Evolutionary conservation across 2,329 filamentous ascomycete genomes (phyloP).

Genomic region (Tolypocladium pustulatum): DNA sequence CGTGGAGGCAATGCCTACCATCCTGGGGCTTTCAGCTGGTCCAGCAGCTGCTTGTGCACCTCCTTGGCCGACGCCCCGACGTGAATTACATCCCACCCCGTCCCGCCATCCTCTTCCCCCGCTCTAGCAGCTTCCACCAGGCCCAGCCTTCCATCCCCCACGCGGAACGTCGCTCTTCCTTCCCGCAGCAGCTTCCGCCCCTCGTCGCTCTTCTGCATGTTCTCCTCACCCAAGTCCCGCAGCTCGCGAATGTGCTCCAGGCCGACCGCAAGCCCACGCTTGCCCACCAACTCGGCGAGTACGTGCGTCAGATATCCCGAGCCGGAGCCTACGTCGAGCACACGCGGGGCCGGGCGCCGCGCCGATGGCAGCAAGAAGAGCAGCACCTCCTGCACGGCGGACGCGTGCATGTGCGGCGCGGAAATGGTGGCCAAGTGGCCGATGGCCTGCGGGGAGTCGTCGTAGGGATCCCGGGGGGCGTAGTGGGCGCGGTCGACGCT

Average conservation of each 20-base stretch:
- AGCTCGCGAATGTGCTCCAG: constrained; percentile 63
- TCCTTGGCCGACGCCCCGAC: constrained; percentile 77
- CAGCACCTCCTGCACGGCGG: constrained; percentile 39
- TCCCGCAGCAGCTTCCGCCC: constrained; percentile 50
- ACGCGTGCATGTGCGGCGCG: constrained; percentile 52
- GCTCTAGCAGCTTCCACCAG: constrained; percentile 34
- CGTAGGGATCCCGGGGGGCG: constrained; percentile 59
- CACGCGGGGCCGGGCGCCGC: constrained; percentile 30
- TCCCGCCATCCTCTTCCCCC: constrained; percentile 36
- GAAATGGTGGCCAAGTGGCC: constrained; percentile 46
- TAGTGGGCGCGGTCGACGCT: constrained; percentile 87
- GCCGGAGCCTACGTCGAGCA: constrained; percentile 67
- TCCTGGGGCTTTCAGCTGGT: constrained; percentile 71
- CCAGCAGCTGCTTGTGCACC: constrained; percentile 61
- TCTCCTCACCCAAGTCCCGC: constrained; percentile 49
- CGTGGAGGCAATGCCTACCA: constrained; percentile 27
- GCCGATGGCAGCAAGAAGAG: constrained; percentile 25
- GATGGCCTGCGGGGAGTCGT: constrained; percentile 45
- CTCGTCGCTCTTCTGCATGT: constrained; percentile 52
- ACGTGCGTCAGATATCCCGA: constrained; percentile 83
- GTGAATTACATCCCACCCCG: constrained; percentile 84
- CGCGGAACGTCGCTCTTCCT: constrained; percentile 60
- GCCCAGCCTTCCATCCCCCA: constrained; percentile 63
- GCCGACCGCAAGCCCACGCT: constrained; percentile 47
- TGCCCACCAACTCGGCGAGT: constrained; percentile 64